Percentiles rank a stretch among this genome's conserved stretches.
These are phyloP conservation scores for Eutrema salsugineum DNA, from an alignment of 441 rosid genomes.

Conservation along the genomic window DNA sequence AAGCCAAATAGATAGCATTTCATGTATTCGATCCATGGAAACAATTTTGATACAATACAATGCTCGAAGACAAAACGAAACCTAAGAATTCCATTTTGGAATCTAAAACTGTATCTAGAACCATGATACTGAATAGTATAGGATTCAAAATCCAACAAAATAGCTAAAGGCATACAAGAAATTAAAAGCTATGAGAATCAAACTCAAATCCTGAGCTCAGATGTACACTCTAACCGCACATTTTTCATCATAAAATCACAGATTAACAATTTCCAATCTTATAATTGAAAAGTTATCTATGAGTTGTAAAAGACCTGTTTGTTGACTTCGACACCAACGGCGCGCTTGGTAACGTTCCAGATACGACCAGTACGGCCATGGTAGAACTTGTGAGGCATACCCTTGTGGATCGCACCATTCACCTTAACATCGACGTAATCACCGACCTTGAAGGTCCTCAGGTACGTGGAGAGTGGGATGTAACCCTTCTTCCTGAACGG, in stretches of 20 bases:
- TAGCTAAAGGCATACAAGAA: neutral
- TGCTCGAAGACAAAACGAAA: neutral
- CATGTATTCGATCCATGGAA: too few relatives aligned
- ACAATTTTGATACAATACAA: neutral
- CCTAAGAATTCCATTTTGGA: neutral
- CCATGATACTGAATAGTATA: neutral
- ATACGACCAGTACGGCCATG: slow-evolving; percentile 94
- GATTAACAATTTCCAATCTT: neutral
- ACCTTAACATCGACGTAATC: slow-evolving; percentile 89
- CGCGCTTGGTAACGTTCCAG: slow-evolving; percentile 98
- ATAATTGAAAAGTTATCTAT: too few relatives aligned
- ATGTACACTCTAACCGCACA: neutral
- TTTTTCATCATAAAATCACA: neutral
- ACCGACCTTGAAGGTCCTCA: slow-evolving; percentile 77
- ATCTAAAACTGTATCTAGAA: neutral
- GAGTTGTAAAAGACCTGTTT: too few relatives aligned
- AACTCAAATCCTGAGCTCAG: neutral
- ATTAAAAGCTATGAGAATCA: neutral
- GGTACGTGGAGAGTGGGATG: slow-evolving; percentile 78
- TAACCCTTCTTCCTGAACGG: slow-evolving; percentile 93
- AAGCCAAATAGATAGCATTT: neutral
- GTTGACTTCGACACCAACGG: slow-evolving; percentile 90
- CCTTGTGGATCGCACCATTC: slow-evolving; percentile 94
- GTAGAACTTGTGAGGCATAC: slow-evolving; percentile 98
- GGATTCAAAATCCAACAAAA: neutral